Evolutionary conservation across 306 rosid genomes (phyloP), one percentile per base, ranked within the genome.

Genomic region (Cicer yamashitae): DNA sequence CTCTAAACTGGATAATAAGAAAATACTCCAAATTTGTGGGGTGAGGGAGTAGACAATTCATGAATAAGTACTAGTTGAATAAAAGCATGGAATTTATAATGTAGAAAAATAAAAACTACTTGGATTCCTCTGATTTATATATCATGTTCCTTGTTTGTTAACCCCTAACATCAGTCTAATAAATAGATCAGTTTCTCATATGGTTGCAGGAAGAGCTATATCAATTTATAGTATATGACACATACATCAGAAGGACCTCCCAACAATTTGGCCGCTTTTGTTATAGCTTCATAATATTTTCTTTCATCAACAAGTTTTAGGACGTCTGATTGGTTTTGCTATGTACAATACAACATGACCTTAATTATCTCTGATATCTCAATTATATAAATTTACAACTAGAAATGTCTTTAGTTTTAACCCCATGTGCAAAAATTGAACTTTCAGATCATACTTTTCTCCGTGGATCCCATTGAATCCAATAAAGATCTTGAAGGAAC

Each of bases 281-380:
- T 40, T 3, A 96, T 94, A 59, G 98, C 98, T 84, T 84, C 97
- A 22, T 76, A 67, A 85, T 77, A 94, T 54, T 88, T 80, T 41
- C 87, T 87, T 77, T 79, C 77, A 61, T 91, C 94, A 48, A 94
- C 97, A 47, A 91, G 94, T 67, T 94, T 90, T 73, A 96, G 85
- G 60, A 91, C 43, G 43, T 43, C 18, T 13, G 6, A 54, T 6
- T 17, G 14, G 25, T 62, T 77, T 25, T 25, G 30, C 2, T 43
- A 43, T 8, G 78, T 57, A 53, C 6, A 60, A 58, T 22, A 44
- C 73, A 48, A 37, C 13, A 77, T 54, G 39, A 50, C 52, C 67
- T 25, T 25, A 25, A 25, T 40, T 43, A 25, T 25, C 30, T 25
- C 30, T 25, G 30, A 25, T 25, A 41, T 71, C 63, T 46, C 41